Percentiles rank a stretch among this genome's conserved stretches.
Conservation (phyloP, 2,329 filamentous ascomycete species). For the Waltergamsia citrina region DNA sequence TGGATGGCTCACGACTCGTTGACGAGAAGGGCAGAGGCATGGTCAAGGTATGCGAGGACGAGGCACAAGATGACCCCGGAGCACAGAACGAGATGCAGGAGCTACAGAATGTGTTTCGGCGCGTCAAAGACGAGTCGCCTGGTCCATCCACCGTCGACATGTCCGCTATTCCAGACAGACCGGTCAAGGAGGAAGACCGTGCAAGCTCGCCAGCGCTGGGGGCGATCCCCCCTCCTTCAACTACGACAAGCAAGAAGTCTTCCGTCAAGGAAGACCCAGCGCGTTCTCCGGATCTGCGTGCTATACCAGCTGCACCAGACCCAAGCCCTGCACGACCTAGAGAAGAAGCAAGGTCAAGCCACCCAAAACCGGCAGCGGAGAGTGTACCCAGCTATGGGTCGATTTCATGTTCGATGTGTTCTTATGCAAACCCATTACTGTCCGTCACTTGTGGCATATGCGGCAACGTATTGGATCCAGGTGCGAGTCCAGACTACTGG, state of each 20-base stretch:
- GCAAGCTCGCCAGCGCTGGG: too few relatives aligned
- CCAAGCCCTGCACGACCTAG: background rate
- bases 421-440: constrained; percentile 46
- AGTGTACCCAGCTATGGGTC: too few relatives aligned
- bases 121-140: constrained; percentile 12
- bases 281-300: too few relatives aligned
- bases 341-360: background rate
- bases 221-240: too few relatives aligned
- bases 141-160: too few relatives aligned
- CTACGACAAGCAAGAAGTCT: too few relatives aligned
- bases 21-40: constrained; percentile 59
- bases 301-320: background rate
- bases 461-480: constrained; percentile 54
- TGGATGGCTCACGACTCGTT: constrained; percentile 53
- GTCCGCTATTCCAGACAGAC: too few relatives aligned
- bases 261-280: too few relatives aligned
- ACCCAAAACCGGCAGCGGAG: background rate
- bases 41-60: constrained; percentile 68
- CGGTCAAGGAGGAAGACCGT: too few relatives aligned
- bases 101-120: constrained; percentile 35
- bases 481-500: constrained; percentile 51
- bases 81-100: constrained; percentile 50
- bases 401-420: constrained; percentile 55
- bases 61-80: constrained; percentile 39
- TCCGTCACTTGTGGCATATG: constrained; percentile 58